Evolutionary conservation across 345 rosid species (phyloP), one percentile per base, ranked within the genome.

Genomic region (Viola odorata): DNA sequence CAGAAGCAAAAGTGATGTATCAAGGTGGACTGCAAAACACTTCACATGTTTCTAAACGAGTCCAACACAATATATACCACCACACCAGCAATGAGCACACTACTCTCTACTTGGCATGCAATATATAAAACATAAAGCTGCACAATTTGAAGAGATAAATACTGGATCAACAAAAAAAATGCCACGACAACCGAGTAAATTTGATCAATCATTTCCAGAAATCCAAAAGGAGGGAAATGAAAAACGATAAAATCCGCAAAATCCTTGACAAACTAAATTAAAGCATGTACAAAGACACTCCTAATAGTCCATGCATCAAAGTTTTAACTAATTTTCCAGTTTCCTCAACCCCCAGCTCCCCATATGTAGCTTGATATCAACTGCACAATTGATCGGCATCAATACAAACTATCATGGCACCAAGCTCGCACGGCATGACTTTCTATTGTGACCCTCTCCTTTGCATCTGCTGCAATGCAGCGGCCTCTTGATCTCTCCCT

Each of bases 391-490:
- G 57, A 38, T 57, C 37, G n/a, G 39, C 60, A 51, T 9, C 50
- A 13, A 60, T 10, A 55, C 5, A 16, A 60, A 51, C 53, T 10
- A 38, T 37, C 14, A 15, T 10, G 54, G 64, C 17, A 38, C 66
- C 5, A 73, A 62, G 62, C 45, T 61, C 15, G 65, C 66, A 65
- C 45, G 71, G 61, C 74, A 70, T 23, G 69, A 64, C 47, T 51
- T 61, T 64, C 65, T 64, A 41, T 70, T 70, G 58, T 70, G 74
- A 12, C 74, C 74, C 38, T 23, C 57, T 40, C 74, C 74, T 64
- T 70, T 60, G 60, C 74, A 70, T 61, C 37, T 70, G 69, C 69
- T 70, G 69, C 74, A 70, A 52, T 47, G 74, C 38, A 70, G 40
- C 42, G 74, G 74, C 53, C 74, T 60, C 59, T 58, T 70, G 32